Conservation (phyloP, 2,329 filamentous ascomycete species). For the Grosmannia serpens region DNA sequence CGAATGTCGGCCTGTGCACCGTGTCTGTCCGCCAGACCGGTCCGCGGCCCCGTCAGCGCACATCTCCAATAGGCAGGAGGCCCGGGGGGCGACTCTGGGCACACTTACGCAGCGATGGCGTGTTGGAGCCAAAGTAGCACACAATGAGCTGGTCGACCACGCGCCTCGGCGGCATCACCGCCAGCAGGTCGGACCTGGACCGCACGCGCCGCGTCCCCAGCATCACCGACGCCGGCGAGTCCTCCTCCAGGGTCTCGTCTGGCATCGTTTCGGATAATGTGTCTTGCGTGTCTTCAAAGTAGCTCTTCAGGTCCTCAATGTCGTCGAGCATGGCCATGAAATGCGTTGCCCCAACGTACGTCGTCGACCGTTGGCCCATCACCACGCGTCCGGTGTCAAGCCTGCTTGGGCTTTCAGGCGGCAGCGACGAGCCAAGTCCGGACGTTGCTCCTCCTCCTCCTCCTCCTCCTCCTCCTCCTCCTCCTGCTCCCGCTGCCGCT, state of each 20-base stretch:
- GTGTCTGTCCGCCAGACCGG: not conserved
- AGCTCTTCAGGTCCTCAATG: slow-evolving; percentile 48
- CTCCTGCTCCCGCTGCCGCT: not conserved
- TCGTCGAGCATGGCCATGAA: slow-evolving; percentile 50
- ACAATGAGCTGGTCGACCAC: slow-evolving; percentile 39
- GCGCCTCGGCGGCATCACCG: slow-evolving; percentile 32
- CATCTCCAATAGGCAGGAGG: too few species aligned
- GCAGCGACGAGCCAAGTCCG: not conserved
- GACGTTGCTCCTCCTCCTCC: not conserved
- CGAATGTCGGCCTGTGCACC: slow-evolving; percentile 32
- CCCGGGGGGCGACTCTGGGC: too few species aligned
- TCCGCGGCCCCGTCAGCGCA: not conserved
- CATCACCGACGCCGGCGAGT: slow-evolving; percentile 31
- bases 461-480: not conserved
- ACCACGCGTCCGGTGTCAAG: slow-evolving; percentile 28
- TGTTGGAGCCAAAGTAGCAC: slow-evolving; percentile 41
- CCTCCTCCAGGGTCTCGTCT: slow-evolving; percentile 22
- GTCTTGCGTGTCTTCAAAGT: slow-evolving; percentile 38
- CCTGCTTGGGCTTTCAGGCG: not conserved
- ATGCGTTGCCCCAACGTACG: slow-evolving; percentile 48
- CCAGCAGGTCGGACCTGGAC: slow-evolving; percentile 34
- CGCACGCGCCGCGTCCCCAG: slow-evolving; percentile 21
- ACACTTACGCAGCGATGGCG: slow-evolving; percentile 36
- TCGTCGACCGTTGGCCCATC: slow-evolving; percentile 28
- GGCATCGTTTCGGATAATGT: slow-evolving; percentile 21